A percentile compares a stretch with the other conserved stretches of the same genome.
phyloP scores from a whole-genome alignment of 164 flowering plant genomes.

The Akebia trifoliata region DNA sequence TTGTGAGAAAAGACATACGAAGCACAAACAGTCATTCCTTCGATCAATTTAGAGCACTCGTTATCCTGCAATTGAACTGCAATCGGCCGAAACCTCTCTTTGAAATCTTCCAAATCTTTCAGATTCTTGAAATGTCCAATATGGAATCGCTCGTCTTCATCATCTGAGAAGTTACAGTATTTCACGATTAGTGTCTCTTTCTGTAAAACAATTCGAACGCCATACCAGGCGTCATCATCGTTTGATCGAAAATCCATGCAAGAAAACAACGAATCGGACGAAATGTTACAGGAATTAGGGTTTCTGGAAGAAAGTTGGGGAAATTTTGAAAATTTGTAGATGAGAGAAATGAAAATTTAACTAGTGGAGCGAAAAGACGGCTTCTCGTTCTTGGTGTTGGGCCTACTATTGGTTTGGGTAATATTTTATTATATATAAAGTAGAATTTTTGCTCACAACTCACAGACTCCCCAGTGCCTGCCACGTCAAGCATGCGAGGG shows the following conservation, averaged over 20 bases:
- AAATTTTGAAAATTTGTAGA: too few species aligned
- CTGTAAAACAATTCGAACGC: constrained; percentile 15
- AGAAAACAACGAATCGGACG: not conserved
- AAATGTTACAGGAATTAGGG: not conserved
- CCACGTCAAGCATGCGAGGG: too few species aligned
- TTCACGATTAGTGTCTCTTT: constrained; percentile 25
- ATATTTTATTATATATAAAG: too few species aligned
- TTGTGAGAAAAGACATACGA: constrained; percentile 7
- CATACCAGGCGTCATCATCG: constrained; percentile 57
- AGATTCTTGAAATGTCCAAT: constrained; percentile 20
- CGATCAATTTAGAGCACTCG: constrained; percentile 27
- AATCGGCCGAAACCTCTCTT: constrained; percentile 31
- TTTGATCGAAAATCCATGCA: constrained; percentile 30
- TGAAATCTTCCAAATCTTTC: constrained; percentile 24
- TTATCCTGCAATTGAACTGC: constrained; percentile 48
- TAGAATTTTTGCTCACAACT: too few species aligned
- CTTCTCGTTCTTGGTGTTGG: too few species aligned
- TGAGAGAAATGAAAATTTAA: too few species aligned
- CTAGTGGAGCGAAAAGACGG: too few species aligned
- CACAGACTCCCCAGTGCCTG: too few species aligned
- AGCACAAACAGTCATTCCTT: constrained; percentile 35
- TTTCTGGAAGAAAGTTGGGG: too few species aligned
- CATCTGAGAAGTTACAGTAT: constrained; percentile 18
- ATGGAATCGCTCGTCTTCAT: constrained; percentile 11
- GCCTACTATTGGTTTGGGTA: too few species aligned